Percentiles rank a stretch among this genome's conserved stretches.
These are phyloP conservation scores for Diutina catenulata DNA, from an alignment of 1,139 yeast species.

Conservation along the genomic window DNA sequence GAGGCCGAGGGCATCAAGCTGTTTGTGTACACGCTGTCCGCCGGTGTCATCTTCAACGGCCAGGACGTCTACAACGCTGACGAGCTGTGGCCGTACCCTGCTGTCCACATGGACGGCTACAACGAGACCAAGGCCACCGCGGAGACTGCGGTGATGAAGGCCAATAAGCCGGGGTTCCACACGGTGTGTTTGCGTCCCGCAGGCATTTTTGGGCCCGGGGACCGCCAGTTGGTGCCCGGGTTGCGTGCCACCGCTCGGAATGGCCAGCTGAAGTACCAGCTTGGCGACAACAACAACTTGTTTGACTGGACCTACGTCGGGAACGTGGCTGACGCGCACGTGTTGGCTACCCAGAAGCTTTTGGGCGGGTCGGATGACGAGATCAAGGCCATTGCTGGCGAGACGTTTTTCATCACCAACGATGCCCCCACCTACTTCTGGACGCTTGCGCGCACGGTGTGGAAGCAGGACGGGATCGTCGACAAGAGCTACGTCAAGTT, in stretches of 20 bases:
- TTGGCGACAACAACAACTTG: conserved; percentile 86
- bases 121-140: conserved; percentile 93
- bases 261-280: conserved; percentile 85
- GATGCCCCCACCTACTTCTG: conserved; percentile 94
- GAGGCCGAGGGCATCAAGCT: conserved; percentile 46
- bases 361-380: conserved; percentile 22
- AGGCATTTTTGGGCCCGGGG: conserved; percentile 98
- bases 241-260: conserved; percentile 69
- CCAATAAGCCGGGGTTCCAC: conserved; percentile 39
- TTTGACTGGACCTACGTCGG: conserved; percentile 99
- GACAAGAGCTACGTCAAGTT: conserved; percentile 62
- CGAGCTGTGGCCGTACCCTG: conserved; percentile 90
- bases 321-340: conserved; percentile 96
- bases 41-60: conserved; percentile 95
- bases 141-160: conserved; percentile 66
- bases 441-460: conserved; percentile 92
- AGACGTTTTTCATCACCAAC: conserved; percentile 82
- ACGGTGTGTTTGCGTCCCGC: conserved; percentile 94
- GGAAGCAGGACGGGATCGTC: conserved; percentile 91
- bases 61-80: conserved; percentile 83
- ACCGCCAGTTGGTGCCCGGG: conserved; percentile 92
- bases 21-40: conserved; percentile 89
- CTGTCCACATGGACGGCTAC: conserved; percentile 89
- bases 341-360: conserved; percentile 74
- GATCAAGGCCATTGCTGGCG: conserved; percentile 53